Evolutionary conservation across 108 stramenopile species (phyloP), one percentile per base, ranked within the genome.

Genomic region (Parmales sp.): DNA sequence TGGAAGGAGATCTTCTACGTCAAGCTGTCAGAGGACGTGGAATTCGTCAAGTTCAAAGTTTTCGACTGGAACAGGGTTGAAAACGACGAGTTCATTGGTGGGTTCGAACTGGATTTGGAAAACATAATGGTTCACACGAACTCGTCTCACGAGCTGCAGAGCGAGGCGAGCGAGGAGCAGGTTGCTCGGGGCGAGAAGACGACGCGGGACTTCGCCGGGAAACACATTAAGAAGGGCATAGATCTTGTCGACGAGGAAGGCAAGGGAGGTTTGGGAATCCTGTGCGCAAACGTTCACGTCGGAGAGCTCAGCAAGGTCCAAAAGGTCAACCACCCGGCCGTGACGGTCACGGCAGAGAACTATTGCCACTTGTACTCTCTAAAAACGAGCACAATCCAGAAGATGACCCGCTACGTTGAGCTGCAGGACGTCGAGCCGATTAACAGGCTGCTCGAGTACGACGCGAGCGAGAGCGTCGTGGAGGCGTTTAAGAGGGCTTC

Each of bases 291-390:
- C 20, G 39, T 68, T 13, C 48, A 36, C 41, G 39, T 69, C 49
- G 36, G 5, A 16, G 26, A 29, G 5, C 48, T 79, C 28, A 51
- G 67, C 6, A 45, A 71, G 37, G 26, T 48, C 22, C 74, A 74
- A 23, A 36, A 3, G 34, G 2, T 16, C 1, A 37, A 49, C 44
- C 71, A 63, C 36, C 69, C 69, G 20, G 74, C 74, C 45, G 18
- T 76, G 67, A 80, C 79, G 0, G 38, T 69, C 36, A 66, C 51
- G 34, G 68, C 79, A 23, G 44, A 72, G 19, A 45, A 38, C 13
- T 80, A 71, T 68, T 77, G 76, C 22, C 76, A 80, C 67, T 48
- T 80, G 4, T 80, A 77, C 67, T 39, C 45, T 23, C 39, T 80
- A 1, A 39, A 68, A 16, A 60, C 13, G 16, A 34, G 18, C 6